Percentiles rank a stretch among this genome's conserved stretches.
These are phyloP conservation scores for Schwanniomyces yamadae DNA, from an alignment of 805 yeast species.

Conservation along the genomic window DNA sequence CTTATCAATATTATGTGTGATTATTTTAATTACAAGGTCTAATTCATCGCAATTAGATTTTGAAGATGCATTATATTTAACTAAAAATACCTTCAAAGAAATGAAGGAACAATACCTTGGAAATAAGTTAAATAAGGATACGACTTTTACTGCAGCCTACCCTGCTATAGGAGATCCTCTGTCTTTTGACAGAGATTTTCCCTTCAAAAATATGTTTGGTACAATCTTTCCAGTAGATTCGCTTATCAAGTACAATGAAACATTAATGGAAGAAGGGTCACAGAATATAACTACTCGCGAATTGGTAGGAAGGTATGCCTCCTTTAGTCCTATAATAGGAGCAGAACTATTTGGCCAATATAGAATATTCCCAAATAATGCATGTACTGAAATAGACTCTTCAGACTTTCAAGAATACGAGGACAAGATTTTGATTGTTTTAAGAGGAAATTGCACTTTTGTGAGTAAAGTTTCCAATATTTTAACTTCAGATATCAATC, in stretches of 20 bases:
- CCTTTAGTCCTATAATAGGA: slow-evolving; percentile 38
- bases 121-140: not conserved
- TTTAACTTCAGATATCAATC: slow-evolving; percentile 34
- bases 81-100: slow-evolving; percentile 25
- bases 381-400: slow-evolving; percentile 23
- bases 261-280: slow-evolving; percentile 10
- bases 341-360: slow-evolving; percentile 23
- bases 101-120: slow-evolving; percentile 15
- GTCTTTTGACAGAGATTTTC: slow-evolving; percentile 26
- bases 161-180: not conserved
- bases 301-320: slow-evolving; percentile 38
- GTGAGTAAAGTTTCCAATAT: slow-evolving; percentile 49
- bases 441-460: slow-evolving; percentile 57
- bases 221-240: slow-evolving; percentile 45
- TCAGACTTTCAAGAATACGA: slow-evolving; percentile 11
- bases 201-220: slow-evolving; percentile 34
- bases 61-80: slow-evolving; percentile 25
- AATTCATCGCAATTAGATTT: slow-evolving; percentile 13
- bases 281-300: slow-evolving; percentile 15
- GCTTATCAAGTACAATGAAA: slow-evolving; percentile 27
- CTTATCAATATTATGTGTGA: slow-evolving; percentile 5
- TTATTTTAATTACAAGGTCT: not conserved
- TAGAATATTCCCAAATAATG: slow-evolving; percentile 26
- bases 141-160: too few species aligned
- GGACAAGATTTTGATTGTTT: slow-evolving; percentile 27